Evolutionary conservation across 805 yeast genomes (phyloP).

Genomic region (Pichia nanzhaoensis): DNA sequence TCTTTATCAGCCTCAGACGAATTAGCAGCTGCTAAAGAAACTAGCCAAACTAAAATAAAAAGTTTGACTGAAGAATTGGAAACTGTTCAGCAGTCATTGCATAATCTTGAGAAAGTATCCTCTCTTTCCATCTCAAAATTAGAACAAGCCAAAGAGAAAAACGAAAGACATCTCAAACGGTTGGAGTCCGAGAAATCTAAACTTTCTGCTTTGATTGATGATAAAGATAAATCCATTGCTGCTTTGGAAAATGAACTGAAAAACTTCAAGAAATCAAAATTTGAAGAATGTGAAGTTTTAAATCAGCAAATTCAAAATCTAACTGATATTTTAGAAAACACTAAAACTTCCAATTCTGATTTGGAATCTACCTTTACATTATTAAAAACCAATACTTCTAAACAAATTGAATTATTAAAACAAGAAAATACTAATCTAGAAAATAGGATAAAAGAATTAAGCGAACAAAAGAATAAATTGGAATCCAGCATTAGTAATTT

Average conservation of each 20-base stretch:
- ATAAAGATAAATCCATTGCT: background rate
- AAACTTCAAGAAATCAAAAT: background rate
- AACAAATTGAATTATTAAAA: conserved; percentile 3
- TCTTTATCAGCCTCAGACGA: background rate
- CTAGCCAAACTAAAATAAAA: background rate
- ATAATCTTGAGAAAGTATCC: background rate
- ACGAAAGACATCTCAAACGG: background rate
- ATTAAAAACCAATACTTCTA: background rate
- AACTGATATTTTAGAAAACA: conserved; percentile 1
- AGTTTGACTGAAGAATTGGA: background rate
- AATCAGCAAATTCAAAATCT: conserved; percentile 1
- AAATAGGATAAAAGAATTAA: background rate
- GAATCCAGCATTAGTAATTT: background rate
- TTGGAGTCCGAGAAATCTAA: conserved; percentile 3
- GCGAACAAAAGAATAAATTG: background rate
- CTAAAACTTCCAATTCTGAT: conserved; percentile 1
- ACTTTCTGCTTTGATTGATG: background rate
- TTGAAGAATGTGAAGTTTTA: background rate
- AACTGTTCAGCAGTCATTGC: background rate
- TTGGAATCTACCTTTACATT: conserved; percentile 1
- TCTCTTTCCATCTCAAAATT: background rate
- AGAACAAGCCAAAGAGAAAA: background rate
- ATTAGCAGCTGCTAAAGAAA: background rate
- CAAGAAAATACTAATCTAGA: background rate
- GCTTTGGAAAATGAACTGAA: conserved; percentile 3